Evolutionary conservation across 441 rosid genomes (phyloP).

Genomic region (Mallotus repandus): DNA sequence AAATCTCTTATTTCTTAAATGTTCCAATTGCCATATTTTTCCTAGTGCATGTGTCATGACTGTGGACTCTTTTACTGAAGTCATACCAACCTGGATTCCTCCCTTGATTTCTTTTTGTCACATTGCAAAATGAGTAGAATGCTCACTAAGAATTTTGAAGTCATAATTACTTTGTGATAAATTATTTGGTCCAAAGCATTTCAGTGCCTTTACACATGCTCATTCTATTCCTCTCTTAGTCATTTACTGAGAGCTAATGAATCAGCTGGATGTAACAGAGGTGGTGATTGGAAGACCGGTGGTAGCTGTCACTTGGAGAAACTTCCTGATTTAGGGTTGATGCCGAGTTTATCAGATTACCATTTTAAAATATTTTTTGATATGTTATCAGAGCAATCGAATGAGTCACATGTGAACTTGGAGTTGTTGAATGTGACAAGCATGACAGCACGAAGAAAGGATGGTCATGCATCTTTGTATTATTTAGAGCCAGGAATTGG

Average conservation of each 20-base stretch:
- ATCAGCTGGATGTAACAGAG: slow-evolving; percentile 37
- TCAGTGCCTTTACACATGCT: neutral
- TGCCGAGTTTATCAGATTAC: slow-evolving; percentile 29
- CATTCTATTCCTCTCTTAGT: neutral
- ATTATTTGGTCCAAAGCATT: neutral
- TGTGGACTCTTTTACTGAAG: neutral
- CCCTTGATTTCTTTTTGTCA: neutral
- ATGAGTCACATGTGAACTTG: slow-evolving; percentile 25
- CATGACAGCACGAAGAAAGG: slow-evolving; percentile 47
- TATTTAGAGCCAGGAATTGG: slow-evolving; percentile 36
- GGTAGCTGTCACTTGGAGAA: slow-evolving; percentile 61
- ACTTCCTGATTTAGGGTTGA: slow-evolving; percentile 45
- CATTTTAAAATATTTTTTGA: slow-evolving; percentile 31
- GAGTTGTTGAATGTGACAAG: slow-evolving; percentile 48
- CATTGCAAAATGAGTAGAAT: neutral
- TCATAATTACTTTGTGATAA: neutral
- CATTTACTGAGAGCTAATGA: neutral
- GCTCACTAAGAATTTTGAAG: neutral
- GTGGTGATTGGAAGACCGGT: slow-evolving; percentile 58
- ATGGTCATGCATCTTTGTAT: slow-evolving; percentile 61
- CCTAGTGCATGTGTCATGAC: neutral
- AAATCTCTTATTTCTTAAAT: neutral
- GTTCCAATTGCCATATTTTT: slow-evolving; percentile 1
- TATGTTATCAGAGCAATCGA: slow-evolving; percentile 30
- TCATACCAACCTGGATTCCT: neutral